Conservation (phyloP, 1,284 basidiomycete genomes). For the Malassezia japonica region DNA sequence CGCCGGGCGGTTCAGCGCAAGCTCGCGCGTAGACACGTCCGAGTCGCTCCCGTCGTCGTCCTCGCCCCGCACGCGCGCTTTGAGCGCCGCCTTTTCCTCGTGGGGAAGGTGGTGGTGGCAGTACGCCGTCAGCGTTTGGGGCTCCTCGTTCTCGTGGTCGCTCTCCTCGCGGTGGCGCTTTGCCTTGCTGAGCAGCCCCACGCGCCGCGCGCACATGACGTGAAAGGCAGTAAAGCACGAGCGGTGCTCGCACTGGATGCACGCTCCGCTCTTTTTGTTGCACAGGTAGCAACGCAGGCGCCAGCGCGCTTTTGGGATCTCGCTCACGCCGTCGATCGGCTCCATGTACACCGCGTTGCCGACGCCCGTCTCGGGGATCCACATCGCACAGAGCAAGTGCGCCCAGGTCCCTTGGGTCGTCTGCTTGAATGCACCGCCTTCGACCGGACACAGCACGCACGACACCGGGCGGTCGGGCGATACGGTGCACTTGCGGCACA, state of each 20-base stretch:
- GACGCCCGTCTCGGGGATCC: slow-evolving; percentile 90
- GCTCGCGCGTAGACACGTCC: slow-evolving; percentile 22
- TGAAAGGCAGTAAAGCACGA: slow-evolving; percentile 91
- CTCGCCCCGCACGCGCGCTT: slow-evolving; percentile 14
- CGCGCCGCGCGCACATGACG: slow-evolving; percentile 72
- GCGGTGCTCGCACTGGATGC: slow-evolving; percentile 88
- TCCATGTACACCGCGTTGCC: slow-evolving; percentile 98
- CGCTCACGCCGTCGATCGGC: slow-evolving; percentile 81
- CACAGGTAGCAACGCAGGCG: slow-evolving; percentile 80
- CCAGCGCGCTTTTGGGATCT: slow-evolving; percentile 83
- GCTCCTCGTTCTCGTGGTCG: slow-evolving; percentile 24
- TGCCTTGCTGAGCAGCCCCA: slow-evolving; percentile 34
- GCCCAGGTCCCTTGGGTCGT: slow-evolving; percentile 88
- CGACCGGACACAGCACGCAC: slow-evolving; percentile 86
- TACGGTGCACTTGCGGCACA: slow-evolving; percentile 95
- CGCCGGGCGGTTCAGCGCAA: slow-evolving; percentile 1
- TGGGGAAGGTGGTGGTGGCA: slow-evolving; percentile 41
- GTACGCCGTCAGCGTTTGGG: slow-evolving; percentile 29
- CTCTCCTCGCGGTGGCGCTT: slow-evolving; percentile 28
- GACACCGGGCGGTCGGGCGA: slow-evolving; percentile 90
- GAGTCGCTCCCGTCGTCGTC: slow-evolving; percentile 15
- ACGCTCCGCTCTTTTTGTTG: slow-evolving; percentile 71
- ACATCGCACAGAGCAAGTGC: slow-evolving; percentile 91
- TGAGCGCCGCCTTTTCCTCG: slow-evolving; percentile 22
- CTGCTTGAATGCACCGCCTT: slow-evolving; percentile 97